phyloP scores from a whole-genome alignment of 257 asterid species.

The Solanum paucissectum region DNA sequence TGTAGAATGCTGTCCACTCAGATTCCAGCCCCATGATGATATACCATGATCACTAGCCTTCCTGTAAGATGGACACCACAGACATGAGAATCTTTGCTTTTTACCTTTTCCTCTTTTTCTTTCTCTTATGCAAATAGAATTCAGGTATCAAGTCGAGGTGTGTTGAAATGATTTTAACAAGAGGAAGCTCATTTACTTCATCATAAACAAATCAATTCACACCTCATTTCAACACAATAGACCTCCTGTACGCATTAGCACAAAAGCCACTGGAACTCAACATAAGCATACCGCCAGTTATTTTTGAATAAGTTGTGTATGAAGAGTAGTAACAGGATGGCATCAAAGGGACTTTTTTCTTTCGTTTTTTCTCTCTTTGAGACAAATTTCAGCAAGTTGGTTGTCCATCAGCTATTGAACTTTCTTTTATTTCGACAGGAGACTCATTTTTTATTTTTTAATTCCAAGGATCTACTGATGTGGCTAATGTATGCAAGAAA shows the following conservation, averaged over 20 bases:
- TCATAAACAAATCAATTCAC: not conserved
- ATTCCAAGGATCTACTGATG: not conserved
- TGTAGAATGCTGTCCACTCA: constrained; percentile 93
- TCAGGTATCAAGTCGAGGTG: not conserved
- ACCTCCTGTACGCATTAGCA: not conserved
- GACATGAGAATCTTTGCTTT: not conserved
- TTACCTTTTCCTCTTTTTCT: not conserved
- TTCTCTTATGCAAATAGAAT: not conserved
- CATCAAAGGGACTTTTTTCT: not conserved
- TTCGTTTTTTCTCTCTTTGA: not conserved
- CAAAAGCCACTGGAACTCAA: not conserved
- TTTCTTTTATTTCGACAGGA: not conserved
- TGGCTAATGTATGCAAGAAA: not conserved
- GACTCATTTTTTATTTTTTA: not conserved
- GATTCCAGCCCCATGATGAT: constrained; percentile 99
- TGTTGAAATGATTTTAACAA: not conserved
- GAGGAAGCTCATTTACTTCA: not conserved
- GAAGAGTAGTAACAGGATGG: not conserved
- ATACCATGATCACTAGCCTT: constrained; percentile 79
- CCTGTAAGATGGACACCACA: constrained; percentile 26
- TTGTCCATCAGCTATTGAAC: not conserved
- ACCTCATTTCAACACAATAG: not conserved
- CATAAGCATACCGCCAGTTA: not conserved
- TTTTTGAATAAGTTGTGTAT: not conserved
- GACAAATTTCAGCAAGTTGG: not conserved